Evolutionary conservation across 176 grass and related monocot genomes (phyloP).

Genomic region (Microstegium vimineum): DNA sequence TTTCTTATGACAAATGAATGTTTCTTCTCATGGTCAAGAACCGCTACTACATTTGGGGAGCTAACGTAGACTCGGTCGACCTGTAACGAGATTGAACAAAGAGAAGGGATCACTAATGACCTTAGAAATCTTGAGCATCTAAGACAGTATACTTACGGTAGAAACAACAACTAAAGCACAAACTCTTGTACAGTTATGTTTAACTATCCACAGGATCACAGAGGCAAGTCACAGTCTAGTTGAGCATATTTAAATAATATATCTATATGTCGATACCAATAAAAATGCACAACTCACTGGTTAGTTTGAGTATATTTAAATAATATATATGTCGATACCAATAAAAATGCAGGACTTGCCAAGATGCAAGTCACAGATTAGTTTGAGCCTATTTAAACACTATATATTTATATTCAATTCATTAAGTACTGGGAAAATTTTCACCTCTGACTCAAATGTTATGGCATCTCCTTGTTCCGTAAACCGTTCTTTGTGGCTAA

Average conservation of each 20-base stretch:
- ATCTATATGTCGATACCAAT: no score
- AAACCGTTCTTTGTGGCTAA: conserved; percentile 69
- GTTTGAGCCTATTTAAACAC: neutral
- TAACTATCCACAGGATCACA: neutral
- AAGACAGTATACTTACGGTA: neutral
- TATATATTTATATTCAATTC: neutral
- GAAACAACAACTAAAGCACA: neutral
- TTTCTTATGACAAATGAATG: conserved; percentile 73
- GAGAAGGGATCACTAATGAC: neutral
- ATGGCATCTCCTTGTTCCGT: conserved; percentile 96
- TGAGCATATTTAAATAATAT: no score
- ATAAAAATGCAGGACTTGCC: neutral
- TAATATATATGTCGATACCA: neutral
- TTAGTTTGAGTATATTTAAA: no score
- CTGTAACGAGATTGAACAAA: conserved; percentile 30
- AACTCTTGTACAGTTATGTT: neutral
- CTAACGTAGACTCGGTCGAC: conserved; percentile 84
- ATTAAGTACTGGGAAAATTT: neutral
- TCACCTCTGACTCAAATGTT: conserved; percentile 95
- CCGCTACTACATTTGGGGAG: conserved; percentile 82
- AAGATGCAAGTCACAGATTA: neutral
- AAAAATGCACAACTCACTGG: no score
- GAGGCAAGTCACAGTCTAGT: no score
- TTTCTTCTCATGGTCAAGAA: conserved; percentile 98
- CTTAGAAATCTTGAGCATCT: neutral